Conservation (phyloP, 2,329 filamentous ascomycete genomes). For the Cryphonectria carpinicola region DNA sequence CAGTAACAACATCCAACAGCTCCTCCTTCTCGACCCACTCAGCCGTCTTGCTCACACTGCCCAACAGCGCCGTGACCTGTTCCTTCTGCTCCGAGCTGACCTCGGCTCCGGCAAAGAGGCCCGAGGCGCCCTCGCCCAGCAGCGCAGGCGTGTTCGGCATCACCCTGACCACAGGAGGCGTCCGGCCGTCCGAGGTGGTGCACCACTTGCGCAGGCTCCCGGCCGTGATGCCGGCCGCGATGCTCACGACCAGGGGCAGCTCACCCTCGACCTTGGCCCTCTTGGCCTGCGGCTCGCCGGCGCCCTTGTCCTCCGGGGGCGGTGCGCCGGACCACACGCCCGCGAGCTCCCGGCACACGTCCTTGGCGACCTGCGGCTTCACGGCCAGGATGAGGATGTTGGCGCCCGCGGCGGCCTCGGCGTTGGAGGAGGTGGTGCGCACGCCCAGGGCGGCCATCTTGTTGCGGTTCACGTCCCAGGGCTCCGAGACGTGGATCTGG, state of each 20-base stretch:
- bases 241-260: constrained; percentile 51
- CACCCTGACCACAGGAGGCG: constrained; percentile 52
- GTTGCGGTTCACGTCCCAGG: constrained; percentile 56
- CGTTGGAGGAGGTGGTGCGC: constrained; percentile 50
- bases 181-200: constrained; percentile 40
- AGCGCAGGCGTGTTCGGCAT: constrained; percentile 59
- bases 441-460: constrained; percentile 53
- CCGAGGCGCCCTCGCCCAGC: constrained; percentile 54
- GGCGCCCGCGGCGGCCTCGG: constrained; percentile 47
- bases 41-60: constrained; percentile 50
- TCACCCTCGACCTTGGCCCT: constrained; percentile 8
- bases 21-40: constrained; percentile 56
- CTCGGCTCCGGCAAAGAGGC: constrained; percentile 48
- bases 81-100: constrained; percentile 48
- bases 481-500: constrained; percentile 51
- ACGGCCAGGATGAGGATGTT: constrained; percentile 54
- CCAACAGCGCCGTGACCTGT: constrained; percentile 47
- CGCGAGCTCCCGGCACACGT: constrained; percentile 52
- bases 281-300: constrained; percentile 4
- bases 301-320: neutral
- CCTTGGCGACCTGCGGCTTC: constrained; percentile 55
- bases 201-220: constrained; percentile 49
- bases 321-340: constrained; percentile 37
- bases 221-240: constrained; percentile 54
- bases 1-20: constrained; percentile 54